These are phyloP conservation scores for Penicillium chermesinum DNA, from an alignment of 495 filamentous ascomycete genomes.

Conservation along the genomic window DNA sequence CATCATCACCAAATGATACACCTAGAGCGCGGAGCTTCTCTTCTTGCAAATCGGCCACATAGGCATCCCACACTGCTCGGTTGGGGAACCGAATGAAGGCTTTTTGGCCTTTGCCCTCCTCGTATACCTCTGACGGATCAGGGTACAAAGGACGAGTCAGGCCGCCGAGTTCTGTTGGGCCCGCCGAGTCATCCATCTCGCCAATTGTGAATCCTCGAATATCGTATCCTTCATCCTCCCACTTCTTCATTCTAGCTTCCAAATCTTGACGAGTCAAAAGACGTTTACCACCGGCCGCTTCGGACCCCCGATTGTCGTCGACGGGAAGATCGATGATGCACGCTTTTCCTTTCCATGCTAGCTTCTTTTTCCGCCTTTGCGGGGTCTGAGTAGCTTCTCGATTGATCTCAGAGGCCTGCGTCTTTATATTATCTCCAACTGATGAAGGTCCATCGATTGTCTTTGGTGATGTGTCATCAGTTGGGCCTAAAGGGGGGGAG, in stretches of 20 bases:
- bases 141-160: conserved; percentile 75
- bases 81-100: conserved; percentile 73
- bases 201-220: conserved; percentile 65
- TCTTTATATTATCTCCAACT: conserved; percentile 12
- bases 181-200: conserved; percentile 29
- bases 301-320: conserved; percentile 59
- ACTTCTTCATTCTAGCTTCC: conserved; percentile 58
- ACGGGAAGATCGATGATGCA: conserved; percentile 66
- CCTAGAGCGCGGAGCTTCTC: conserved; percentile 88
- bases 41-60: conserved; percentile 75
- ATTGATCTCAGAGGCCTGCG: conserved; percentile 13
- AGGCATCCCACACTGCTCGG: conserved; percentile 70
- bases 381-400: conserved; percentile 19
- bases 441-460: background rate
- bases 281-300: conserved; percentile 46
- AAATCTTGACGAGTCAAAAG: conserved; percentile 58
- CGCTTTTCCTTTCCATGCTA: conserved; percentile 66
- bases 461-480: conserved; percentile 10
- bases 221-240: conserved; percentile 73
- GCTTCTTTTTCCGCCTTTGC: conserved; percentile 35
- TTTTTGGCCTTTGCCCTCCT: conserved; percentile 46
- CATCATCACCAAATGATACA: conserved; percentile 70
- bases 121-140: conserved; percentile 52
- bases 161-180: conserved; percentile 31
- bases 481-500: conserved; percentile 36